These are phyloP conservation scores for Eremochloa ophiuroides DNA, from an alignment of 176 grass and related monocot genomes.

Conservation along the genomic window DNA sequence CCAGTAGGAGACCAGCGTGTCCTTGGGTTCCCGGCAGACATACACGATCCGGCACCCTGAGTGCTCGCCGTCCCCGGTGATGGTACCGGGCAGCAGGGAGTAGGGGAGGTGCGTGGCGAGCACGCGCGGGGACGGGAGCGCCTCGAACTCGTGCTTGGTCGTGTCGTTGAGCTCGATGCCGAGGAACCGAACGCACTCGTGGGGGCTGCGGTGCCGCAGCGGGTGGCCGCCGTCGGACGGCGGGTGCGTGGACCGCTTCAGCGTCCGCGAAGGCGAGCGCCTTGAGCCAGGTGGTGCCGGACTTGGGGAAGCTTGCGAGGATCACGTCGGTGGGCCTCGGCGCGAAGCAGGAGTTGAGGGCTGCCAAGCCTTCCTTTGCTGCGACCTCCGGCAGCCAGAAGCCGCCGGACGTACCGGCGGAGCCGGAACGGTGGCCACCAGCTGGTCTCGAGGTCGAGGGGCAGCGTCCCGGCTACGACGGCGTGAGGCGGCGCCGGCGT, in stretches of 20 bases:
- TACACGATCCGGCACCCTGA: background rate
- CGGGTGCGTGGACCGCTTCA: background rate
- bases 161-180: background rate
- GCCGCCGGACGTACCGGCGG: background rate
- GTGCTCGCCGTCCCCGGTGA: background rate
- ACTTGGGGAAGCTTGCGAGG: constrained; percentile 24
- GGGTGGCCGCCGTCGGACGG: background rate
- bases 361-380: background rate
- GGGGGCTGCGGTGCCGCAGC: background rate
- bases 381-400: background rate
- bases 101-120: background rate
- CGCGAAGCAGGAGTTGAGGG: background rate
- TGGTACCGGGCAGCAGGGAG: background rate
- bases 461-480: background rate
- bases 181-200: background rate
- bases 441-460: background rate
- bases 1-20: background rate
- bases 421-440: background rate
- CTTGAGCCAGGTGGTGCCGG: constrained; percentile 52
- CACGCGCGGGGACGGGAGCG: background rate
- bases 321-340: background rate
- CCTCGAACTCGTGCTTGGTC: background rate
- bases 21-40: constrained; percentile 1
- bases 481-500: background rate
- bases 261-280: background rate